A percentile compares a stretch with the other conserved stretches of the same genome.
Conservation (phyloP, 768 basidiomycete genomes). For the Rhizopogon roseolus region DNA sequence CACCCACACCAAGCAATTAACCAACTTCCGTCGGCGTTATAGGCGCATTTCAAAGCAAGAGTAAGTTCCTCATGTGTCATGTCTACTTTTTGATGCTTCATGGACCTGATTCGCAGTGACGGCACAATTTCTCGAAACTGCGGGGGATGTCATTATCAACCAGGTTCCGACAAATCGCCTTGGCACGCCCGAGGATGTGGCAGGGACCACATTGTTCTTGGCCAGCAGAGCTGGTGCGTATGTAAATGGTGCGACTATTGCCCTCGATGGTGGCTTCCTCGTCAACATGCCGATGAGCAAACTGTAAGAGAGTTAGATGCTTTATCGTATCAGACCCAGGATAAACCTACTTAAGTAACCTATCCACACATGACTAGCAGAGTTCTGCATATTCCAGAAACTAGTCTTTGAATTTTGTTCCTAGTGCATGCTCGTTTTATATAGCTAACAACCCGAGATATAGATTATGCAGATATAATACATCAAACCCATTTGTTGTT, state of each 20-base stretch:
- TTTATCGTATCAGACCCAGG: not conserved
- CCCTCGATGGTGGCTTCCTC: constrained; percentile 55
- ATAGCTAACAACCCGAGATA: not conserved
- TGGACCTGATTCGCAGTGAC: constrained; percentile 38
- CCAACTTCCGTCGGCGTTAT: not conserved
- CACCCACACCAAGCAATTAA: not conserved
- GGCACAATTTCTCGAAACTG: constrained; percentile 41
- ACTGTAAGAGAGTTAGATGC: constrained; percentile 16
- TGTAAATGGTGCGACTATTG: constrained; percentile 60
- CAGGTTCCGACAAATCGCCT: constrained; percentile 48
- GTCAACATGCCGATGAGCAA: constrained; percentile 34
- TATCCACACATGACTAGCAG: not conserved
- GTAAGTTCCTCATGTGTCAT: constrained; percentile 16
- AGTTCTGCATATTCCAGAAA: not conserved
- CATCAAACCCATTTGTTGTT: not conserved
- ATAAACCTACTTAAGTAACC: not conserved
- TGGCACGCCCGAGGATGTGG: constrained; percentile 61
- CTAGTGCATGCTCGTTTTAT: not conserved
- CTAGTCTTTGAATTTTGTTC: not conserved
- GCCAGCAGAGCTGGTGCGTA: constrained; percentile 55
- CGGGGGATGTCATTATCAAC: constrained; percentile 38
- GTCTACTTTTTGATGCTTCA: not conserved
- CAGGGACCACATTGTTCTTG: constrained; percentile 58
- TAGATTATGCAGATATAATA: constrained; percentile 3
- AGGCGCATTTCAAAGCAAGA: constrained; percentile 40